Conservation (phyloP, 2,329 filamentous ascomycete genomes). For the Clonostachys sp. region DNA sequence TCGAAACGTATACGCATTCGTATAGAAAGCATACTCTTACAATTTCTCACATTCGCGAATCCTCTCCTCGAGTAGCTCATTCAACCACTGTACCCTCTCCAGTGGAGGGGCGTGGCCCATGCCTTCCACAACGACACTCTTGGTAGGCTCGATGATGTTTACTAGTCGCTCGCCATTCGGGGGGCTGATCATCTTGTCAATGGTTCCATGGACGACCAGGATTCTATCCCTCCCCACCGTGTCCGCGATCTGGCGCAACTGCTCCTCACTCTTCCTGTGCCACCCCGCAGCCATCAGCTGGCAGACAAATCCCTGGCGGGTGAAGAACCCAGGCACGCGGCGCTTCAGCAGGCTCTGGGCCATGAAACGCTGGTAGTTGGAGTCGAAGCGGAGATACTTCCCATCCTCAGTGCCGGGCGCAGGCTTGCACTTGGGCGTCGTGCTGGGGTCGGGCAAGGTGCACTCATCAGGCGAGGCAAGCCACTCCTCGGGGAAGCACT, state of each 20-base stretch:
- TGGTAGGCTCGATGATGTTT: slow-evolving; percentile 56
- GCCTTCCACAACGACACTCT: slow-evolving; percentile 59
- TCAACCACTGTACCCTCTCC: slow-evolving; percentile 68
- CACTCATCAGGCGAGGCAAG: slow-evolving; percentile 56
- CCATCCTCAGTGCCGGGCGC: slow-evolving; percentile 11
- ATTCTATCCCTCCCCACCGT: slow-evolving; percentile 69
- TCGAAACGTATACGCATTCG: neutral
- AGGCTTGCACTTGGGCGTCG: slow-evolving; percentile 32
- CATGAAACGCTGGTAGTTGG: slow-evolving; percentile 77
- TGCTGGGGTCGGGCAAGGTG: slow-evolving; percentile 36
- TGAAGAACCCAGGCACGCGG: slow-evolving; percentile 54
- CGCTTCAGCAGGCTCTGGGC: slow-evolving; percentile 76
- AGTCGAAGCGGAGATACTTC: slow-evolving; percentile 55
- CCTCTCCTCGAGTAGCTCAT: slow-evolving; percentile 53
- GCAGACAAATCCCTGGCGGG: slow-evolving; percentile 63
- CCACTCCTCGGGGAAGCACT: slow-evolving; percentile 64
- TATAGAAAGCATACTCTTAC: neutral
- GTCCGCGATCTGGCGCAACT: slow-evolving; percentile 62
- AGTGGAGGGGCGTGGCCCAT: slow-evolving; percentile 72
- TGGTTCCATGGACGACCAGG: slow-evolving; percentile 70
- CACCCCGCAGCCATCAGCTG: slow-evolving; percentile 76
- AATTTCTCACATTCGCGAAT: slow-evolving; percentile 36
- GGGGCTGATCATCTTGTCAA: slow-evolving; percentile 73
- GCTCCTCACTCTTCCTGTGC: slow-evolving; percentile 68
- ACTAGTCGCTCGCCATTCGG: slow-evolving; percentile 67